Conservation (phyloP, 176 grass and related monocot species). For the Musa beccarii region DNA sequence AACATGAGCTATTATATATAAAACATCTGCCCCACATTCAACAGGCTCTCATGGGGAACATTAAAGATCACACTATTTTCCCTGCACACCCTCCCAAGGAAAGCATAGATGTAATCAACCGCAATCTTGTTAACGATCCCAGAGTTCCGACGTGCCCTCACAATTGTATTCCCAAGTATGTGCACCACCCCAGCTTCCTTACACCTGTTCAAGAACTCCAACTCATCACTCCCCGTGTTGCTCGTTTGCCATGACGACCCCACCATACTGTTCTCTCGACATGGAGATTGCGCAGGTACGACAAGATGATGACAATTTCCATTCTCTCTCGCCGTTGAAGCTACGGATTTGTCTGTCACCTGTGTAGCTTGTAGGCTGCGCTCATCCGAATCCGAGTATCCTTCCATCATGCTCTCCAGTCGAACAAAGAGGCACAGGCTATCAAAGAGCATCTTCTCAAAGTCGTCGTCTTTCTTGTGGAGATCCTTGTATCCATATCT, state of each 20-base stretch:
- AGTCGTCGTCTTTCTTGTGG: constrained; percentile 89
- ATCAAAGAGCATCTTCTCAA: constrained; percentile 77
- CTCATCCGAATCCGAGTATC: constrained; percentile 72
- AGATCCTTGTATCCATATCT: constrained; percentile 93
- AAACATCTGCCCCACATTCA: constrained; percentile 89
- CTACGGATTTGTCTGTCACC: neutral
- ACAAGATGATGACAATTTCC: constrained; percentile 49
- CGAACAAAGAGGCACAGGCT: constrained; percentile 48
- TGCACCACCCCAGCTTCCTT: constrained; percentile 88
- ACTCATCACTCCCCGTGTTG: constrained; percentile 44
- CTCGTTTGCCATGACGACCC: constrained; percentile 30
- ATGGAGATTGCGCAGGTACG: constrained; percentile 36
- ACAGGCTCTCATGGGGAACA: constrained; percentile 77
- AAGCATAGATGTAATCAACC: constrained; percentile 81
- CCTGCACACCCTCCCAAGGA: constrained; percentile 80
- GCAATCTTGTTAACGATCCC: constrained; percentile 65
- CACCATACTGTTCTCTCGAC: constrained; percentile 6
- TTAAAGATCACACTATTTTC: constrained; percentile 96
- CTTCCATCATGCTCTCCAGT: constrained; percentile 96
- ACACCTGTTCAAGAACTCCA: constrained; percentile 84
- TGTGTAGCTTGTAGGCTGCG: constrained; percentile 33
- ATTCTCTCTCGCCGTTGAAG: constrained; percentile 15
- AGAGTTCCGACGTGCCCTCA: constrained; percentile 60
- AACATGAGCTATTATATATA: constrained; percentile 42
- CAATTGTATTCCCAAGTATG: constrained; percentile 92